Evolutionary conservation across 176 grass and related monocot species (phyloP).

Genomic region (Triticum monococcum): DNA sequence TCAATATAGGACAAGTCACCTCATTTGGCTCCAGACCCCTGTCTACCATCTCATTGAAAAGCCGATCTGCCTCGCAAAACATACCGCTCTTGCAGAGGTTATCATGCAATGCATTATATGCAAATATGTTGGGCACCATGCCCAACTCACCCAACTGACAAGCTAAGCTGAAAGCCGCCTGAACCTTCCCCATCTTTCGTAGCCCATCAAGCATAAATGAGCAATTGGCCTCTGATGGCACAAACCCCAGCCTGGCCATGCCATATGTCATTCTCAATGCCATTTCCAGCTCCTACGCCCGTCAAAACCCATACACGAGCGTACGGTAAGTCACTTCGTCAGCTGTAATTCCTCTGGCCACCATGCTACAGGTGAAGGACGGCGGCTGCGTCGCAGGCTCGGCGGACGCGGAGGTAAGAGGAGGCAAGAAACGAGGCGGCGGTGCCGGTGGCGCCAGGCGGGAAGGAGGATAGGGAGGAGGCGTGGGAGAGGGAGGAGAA

Average conservation of each 20-base stretch:
- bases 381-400: slow-evolving; percentile 42
- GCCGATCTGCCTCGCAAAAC: slow-evolving; percentile 66
- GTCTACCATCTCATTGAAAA: slow-evolving; percentile 58
- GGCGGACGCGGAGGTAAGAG: slow-evolving; percentile 46
- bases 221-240: slow-evolving; percentile 65
- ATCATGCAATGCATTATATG: slow-evolving; percentile 15
- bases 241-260: slow-evolving; percentile 48
- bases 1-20: slow-evolving; percentile 63
- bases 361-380: slow-evolving; percentile 41
- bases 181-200: background rate
- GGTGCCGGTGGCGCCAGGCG: background rate
- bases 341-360: slow-evolving; percentile 36
- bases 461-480: background rate
- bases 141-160: slow-evolving; percentile 1
- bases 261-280: slow-evolving; percentile 43
- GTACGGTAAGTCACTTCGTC: slow-evolving; percentile 77
- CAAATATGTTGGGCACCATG: slow-evolving; percentile 3
- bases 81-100: background rate
- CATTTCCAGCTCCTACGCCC: slow-evolving; percentile 48
- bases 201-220: slow-evolving; percentile 17
- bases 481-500: background rate
- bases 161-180: slow-evolving; percentile 1
- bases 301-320: slow-evolving; percentile 67
- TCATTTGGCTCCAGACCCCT: slow-evolving; percentile 61
- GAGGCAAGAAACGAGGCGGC: slow-evolving; percentile 41